Evolutionary conservation across 495 filamentous ascomycete species (phyloP).

Genomic region (Penicillium alfredii): DNA sequence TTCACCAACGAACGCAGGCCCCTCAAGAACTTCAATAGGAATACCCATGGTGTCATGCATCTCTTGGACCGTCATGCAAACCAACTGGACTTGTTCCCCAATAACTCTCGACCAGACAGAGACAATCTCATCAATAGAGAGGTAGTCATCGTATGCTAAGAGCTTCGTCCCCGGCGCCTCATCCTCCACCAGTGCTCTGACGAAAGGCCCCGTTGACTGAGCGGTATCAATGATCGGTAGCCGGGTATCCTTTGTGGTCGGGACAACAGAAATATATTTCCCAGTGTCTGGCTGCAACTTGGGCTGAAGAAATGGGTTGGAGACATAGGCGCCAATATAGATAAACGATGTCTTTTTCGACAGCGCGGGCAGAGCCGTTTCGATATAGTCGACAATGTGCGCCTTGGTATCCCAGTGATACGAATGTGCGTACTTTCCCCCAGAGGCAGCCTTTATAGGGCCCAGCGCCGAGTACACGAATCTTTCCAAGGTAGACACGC

Average conservation of each 20-base stretch:
- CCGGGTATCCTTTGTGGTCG: slow-evolving; percentile 14
- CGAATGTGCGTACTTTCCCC: slow-evolving; percentile 33
- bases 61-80: slow-evolving; percentile 21
- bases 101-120: slow-evolving; percentile 28
- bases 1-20: slow-evolving; percentile 28
- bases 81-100: slow-evolving; percentile 23
- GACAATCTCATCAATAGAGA: slow-evolving; percentile 24
- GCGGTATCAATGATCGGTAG: slow-evolving; percentile 36
- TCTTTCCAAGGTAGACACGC: slow-evolving; percentile 39
- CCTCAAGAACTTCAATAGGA: slow-evolving; percentile 34
- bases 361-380: slow-evolving; percentile 17
- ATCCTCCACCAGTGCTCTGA: slow-evolving; percentile 36
- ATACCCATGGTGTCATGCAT: slow-evolving; percentile 31
- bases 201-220: slow-evolving; percentile 36
- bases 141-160: slow-evolving; percentile 37
- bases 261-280: slow-evolving; percentile 23
- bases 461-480: slow-evolving; percentile 39
- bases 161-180: slow-evolving; percentile 33
- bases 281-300: slow-evolving; percentile 17
- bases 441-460: slow-evolving; percentile 24
- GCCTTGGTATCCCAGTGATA: slow-evolving; percentile 39
- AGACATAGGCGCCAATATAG: slow-evolving; percentile 28
- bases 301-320: slow-evolving; percentile 30
- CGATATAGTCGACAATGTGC: slow-evolving; percentile 32
- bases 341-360: slow-evolving; percentile 27